Percentiles rank a stretch among this genome's conserved stretches.
Evolutionary conservation across 768 basidiomycete genomes (phyloP).

Genomic region (Suillus subluteus): DNA sequence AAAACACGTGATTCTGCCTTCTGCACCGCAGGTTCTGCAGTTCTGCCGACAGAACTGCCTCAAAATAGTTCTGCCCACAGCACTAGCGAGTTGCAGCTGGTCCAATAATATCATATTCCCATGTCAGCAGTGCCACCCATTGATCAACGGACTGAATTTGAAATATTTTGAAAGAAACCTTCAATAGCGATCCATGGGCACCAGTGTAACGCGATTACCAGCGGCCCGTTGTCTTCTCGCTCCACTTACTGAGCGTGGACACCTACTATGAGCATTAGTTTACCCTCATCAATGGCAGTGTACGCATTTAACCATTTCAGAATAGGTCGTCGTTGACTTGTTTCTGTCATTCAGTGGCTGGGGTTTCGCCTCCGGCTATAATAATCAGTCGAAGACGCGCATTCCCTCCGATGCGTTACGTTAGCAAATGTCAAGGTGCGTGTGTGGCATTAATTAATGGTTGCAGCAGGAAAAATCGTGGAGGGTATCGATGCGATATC

Average conservation of each 20-base stretch:
- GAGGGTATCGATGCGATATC: conserved; percentile 12
- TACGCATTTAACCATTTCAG: not conserved
- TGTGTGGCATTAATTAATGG: conserved; percentile 14
- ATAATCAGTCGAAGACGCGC: not conserved
- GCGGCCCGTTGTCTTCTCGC: not conserved
- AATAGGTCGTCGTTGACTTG: not conserved
- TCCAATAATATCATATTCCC: not conserved
- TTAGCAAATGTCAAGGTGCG: conserved; percentile 11
- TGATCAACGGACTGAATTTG: not conserved
- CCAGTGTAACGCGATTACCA: not conserved
- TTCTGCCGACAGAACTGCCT: no score
- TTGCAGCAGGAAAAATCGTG: conserved; percentile 9
- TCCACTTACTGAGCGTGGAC: not conserved
- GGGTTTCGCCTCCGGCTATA: not conserved
- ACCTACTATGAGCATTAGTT: not conserved
- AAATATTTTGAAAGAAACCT: not conserved
- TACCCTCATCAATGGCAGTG: not conserved
- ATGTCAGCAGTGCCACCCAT: not conserved
- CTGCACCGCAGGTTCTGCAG: no score
- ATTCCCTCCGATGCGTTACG: conserved; percentile 6
- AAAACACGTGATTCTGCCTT: no score
- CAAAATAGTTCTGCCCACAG: no score
- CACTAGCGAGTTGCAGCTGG: not conserved
- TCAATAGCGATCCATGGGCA: not conserved
- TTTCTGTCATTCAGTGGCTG: not conserved